Percentiles rank a stretch among this genome's conserved stretches.
Evolutionary conservation across 2,329 filamentous ascomycete species (phyloP).

Genomic region (Hypoxylon sp.): DNA sequence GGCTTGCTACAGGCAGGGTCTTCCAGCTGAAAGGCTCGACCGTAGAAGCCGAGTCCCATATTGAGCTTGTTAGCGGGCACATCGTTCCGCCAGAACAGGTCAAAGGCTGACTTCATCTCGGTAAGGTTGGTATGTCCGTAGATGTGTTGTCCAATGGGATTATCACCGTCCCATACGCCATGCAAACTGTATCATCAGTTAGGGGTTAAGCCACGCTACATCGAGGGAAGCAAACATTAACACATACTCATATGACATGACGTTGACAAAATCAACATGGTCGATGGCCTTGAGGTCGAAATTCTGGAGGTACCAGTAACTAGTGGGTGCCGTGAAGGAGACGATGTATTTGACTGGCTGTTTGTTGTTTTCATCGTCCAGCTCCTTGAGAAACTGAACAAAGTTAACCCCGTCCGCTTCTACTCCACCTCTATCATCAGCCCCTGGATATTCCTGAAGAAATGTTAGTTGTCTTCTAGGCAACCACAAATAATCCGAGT

Average conservation of each 20-base stretch:
- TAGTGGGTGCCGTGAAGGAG: conserved; percentile 43
- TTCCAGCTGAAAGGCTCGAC: conserved; percentile 45
- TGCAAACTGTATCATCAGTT: conserved; percentile 47
- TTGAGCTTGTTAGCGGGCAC: conserved; percentile 59
- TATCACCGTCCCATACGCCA: conserved; percentile 58
- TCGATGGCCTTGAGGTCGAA: conserved; percentile 51
- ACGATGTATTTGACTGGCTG: conserved; percentile 29
- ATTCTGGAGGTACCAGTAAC: conserved; percentile 49
- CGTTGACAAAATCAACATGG: conserved; percentile 58
- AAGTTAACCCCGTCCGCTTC: conserved; percentile 46
- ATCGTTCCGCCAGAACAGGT: conserved; percentile 63
- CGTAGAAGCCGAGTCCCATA: conserved; percentile 61
- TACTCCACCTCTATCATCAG: conserved; percentile 47
- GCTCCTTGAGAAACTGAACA: conserved; percentile 61
- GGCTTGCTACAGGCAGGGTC: conserved; percentile 47
- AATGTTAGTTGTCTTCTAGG: no score
- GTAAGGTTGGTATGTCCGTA: conserved; percentile 63
- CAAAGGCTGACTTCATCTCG: conserved; percentile 59
- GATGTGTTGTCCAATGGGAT: conserved; percentile 55
- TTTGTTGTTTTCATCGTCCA: conserved; percentile 9
- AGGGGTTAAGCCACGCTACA: no score
- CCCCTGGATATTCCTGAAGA: conserved; percentile 47
- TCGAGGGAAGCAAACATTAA: no score
- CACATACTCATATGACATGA: conserved; percentile 53
- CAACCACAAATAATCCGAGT: no score